A percentile compares a stretch with the other conserved stretches of the same genome.
phyloP scores from a whole-genome alignment of 2,329 filamentous ascomycete genomes.

The Nemania sp. region DNA sequence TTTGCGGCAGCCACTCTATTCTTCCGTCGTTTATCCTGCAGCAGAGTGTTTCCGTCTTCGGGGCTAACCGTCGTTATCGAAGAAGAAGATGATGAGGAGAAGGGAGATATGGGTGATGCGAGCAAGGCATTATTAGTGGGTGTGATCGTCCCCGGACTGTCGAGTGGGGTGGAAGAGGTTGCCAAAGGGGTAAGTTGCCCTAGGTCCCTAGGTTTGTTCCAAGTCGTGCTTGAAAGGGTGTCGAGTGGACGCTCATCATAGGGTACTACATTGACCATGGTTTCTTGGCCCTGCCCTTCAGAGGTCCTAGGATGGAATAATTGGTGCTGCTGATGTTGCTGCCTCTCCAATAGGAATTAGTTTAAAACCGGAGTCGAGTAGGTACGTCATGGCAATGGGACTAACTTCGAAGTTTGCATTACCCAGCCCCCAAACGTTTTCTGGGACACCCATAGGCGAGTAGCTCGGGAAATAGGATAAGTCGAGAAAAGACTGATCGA shows the following conservation, averaged over 20 bases:
- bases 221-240: neutral
- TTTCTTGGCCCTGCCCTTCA: neutral
- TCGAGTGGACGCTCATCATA: neutral
- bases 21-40: neutral
- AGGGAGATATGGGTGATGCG: neutral
- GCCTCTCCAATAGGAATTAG: neutral
- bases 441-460: neutral
- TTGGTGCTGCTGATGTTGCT: no score
- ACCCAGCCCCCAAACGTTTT: neutral
- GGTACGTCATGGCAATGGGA: neutral
- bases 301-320: neutral
- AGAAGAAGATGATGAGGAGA: neutral
- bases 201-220: neutral
- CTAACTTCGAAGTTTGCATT: neutral
- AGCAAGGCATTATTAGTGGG: neutral
- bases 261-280: neutral
- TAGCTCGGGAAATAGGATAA: neutral
- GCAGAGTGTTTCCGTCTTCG: neutral
- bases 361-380: neutral
- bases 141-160: neutral
- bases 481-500: neutral
- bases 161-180: neutral
- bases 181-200: neutral
- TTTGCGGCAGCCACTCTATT: neutral
- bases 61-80: neutral